A percentile compares a stretch with the other conserved stretches of the same genome.
Evolutionary conservation across 2,329 filamentous ascomycete genomes (phyloP).

Genomic region (Pseudomassariella vexata): DNA sequence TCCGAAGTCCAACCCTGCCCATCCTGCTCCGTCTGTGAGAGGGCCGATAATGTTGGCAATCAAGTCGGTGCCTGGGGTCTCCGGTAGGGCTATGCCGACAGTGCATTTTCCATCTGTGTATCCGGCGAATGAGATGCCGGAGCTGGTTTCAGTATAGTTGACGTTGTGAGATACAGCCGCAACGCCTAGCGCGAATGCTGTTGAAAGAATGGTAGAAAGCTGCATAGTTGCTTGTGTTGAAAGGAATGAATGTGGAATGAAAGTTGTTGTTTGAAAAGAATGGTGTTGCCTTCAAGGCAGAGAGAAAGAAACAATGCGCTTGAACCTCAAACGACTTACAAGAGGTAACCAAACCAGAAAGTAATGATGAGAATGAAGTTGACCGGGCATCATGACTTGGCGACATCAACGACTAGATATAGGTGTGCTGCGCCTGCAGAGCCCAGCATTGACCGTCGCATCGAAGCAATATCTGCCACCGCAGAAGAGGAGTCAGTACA

Average conservation of each 20-base stretch:
- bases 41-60: conserved; percentile 46
- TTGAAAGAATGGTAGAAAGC: conserved; percentile 14
- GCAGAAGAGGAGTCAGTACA: no score
- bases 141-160: conserved; percentile 34
- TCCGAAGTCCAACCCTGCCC: conserved; percentile 40
- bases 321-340: conserved; percentile 8
- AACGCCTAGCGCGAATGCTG: conserved; percentile 15
- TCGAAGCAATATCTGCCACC: no score
- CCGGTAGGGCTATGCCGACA: conserved; percentile 43
- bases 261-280: conserved; percentile 8
- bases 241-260: conserved; percentile 9
- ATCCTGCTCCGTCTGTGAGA: conserved; percentile 35
- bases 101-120: conserved; percentile 30
- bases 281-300: conserved; percentile 8
- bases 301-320: conserved; percentile 8
- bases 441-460: no score
- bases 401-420: no score
- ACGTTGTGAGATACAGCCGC: conserved; percentile 8
- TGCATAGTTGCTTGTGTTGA: conserved; percentile 13
- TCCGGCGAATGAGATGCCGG: conserved; percentile 38
- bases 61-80: conserved; percentile 42
- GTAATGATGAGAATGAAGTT: no score
- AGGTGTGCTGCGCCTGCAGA: no score
- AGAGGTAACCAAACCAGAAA: no score
- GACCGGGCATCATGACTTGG: no score